These are phyloP conservation scores for Agaricus blazei DNA, from an alignment of 768 basidiomycete genomes.

Conservation along the genomic window DNA sequence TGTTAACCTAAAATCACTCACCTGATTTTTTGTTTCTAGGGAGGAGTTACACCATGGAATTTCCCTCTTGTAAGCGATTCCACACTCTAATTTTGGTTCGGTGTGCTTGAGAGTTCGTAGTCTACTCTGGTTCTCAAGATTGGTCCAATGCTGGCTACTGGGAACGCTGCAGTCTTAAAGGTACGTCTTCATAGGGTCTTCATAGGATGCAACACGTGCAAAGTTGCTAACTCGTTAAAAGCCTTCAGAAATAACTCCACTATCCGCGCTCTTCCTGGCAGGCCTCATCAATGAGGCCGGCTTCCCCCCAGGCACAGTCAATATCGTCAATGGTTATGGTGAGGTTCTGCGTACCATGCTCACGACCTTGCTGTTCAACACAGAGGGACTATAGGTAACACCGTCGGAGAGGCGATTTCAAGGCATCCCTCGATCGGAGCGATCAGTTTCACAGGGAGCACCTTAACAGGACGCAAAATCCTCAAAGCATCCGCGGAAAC, in stretches of 20 bases:
- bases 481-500: slow-evolving; percentile 68
- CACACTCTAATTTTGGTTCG: background rate
- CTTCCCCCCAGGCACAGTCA: slow-evolving; percentile 72
- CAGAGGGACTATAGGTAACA: slow-evolving; percentile 23
- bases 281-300: slow-evolving; percentile 63
- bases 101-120: background rate
- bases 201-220: background rate
- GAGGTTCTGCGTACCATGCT: background rate
- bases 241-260: slow-evolving; percentile 72
- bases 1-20: slow-evolving; percentile 16
- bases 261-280: slow-evolving; percentile 50
- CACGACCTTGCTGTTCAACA: slow-evolving; percentile 16
- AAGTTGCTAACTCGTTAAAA: background rate
- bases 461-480: slow-evolving; percentile 67
- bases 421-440: slow-evolving; percentile 63
- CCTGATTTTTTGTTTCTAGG: slow-evolving; percentile 14
- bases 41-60: slow-evolving; percentile 63
- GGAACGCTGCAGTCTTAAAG: slow-evolving; percentile 71
- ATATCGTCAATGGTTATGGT: slow-evolving; percentile 66
- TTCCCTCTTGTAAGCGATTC: slow-evolving; percentile 25
- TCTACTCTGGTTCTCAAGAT: slow-evolving; percentile 58
- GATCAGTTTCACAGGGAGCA: slow-evolving; percentile 77
- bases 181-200: slow-evolving; percentile 10
- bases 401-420: slow-evolving; percentile 63
- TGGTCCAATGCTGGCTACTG: slow-evolving; percentile 72